phyloP scores from a whole-genome alignment of 108 stramenopile species.

The Parmales sp. region DNA sequence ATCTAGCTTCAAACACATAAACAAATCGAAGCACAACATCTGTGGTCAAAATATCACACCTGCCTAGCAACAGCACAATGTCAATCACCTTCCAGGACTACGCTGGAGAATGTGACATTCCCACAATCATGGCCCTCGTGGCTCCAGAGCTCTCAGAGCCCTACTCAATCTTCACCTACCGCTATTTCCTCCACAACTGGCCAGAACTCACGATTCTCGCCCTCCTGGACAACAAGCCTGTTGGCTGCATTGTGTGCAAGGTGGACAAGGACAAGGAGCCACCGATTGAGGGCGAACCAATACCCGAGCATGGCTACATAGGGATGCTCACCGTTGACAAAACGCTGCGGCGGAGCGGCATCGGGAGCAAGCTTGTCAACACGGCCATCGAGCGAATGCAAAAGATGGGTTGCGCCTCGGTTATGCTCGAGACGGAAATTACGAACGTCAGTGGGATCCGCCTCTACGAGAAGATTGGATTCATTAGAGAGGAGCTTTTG shows the following conservation, averaged over 20 bases:
- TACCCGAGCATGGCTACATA: no score
- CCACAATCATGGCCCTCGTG: no score
- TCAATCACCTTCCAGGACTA: no score
- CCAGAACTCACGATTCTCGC: constrained; percentile 51
- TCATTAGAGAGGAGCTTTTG: constrained; percentile 67
- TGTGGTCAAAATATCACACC: no score
- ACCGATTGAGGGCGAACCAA: no score
- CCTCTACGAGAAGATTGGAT: constrained; percentile 72
- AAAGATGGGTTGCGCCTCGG: constrained; percentile 42
- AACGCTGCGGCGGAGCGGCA: constrained; percentile 59
- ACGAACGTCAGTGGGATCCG: constrained; percentile 54
- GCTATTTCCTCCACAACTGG: constrained; percentile 71
- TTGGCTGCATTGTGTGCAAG: constrained; percentile 80
- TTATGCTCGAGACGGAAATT: constrained; percentile 64
- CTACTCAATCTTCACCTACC: constrained; percentile 63
- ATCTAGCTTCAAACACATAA: no score
- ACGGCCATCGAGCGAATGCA: constrained; percentile 56
- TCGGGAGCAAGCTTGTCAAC: constrained; percentile 57
- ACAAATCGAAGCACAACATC: no score
- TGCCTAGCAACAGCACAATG: no score
- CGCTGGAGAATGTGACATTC: no score
- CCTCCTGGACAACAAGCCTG: constrained; percentile 35
- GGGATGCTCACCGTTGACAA: constrained; percentile 71
- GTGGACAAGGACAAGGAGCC: constrained; percentile 48
- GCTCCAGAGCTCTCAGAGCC: no score